A percentile compares a stretch with the other conserved stretches of the same genome.
Evolutionary conservation across 371 early-diverging fungal genomes (phyloP).

Genomic region (Apophysomyces trapeziformis): DNA sequence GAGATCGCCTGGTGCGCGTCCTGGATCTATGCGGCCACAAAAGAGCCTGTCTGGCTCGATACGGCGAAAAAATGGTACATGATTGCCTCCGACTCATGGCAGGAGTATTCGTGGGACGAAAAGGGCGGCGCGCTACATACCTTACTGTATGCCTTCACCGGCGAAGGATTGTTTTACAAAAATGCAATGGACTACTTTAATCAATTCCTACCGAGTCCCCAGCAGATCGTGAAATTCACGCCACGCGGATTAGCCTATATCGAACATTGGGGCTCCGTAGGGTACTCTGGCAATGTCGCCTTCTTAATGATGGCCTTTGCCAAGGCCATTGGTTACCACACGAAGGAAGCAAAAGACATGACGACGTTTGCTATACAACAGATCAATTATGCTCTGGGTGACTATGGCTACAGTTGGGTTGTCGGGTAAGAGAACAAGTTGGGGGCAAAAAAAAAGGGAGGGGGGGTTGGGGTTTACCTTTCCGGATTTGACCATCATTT

Average conservation of each 20-base stretch:
- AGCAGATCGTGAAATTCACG: constrained; percentile 50
- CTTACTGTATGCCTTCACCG: constrained; percentile 52
- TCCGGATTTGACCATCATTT: no score
- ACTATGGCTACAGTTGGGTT: constrained; percentile 60
- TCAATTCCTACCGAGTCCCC: constrained; percentile 50
- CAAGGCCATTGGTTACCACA: constrained; percentile 41
- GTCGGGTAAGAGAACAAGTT: constrained; percentile 34
- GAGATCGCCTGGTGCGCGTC: constrained; percentile 58
- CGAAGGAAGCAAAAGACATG: constrained; percentile 37
- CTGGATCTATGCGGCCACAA: constrained; percentile 58
- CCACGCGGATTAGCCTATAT: constrained; percentile 62
- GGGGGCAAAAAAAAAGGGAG: not conserved
- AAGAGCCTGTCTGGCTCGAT: constrained; percentile 41
- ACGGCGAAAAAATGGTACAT: constrained; percentile 50
- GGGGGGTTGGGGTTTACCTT: not conserved
- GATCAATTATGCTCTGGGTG: constrained; percentile 65
- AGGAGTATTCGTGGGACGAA: constrained; percentile 63
- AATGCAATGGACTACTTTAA: constrained; percentile 55
- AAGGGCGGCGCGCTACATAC: constrained; percentile 54
- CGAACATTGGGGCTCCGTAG: constrained; percentile 61
- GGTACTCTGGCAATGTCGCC: constrained; percentile 57
- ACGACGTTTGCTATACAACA: constrained; percentile 57
- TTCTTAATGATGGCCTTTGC: constrained; percentile 59
- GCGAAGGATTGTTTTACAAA: constrained; percentile 47
- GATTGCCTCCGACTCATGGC: constrained; percentile 33